Percentiles rank a stretch among this genome's conserved stretches.
These are phyloP conservation scores for Pelargonium nanum DNA, from an alignment of 345 rosid species.

Conservation along the genomic window DNA sequence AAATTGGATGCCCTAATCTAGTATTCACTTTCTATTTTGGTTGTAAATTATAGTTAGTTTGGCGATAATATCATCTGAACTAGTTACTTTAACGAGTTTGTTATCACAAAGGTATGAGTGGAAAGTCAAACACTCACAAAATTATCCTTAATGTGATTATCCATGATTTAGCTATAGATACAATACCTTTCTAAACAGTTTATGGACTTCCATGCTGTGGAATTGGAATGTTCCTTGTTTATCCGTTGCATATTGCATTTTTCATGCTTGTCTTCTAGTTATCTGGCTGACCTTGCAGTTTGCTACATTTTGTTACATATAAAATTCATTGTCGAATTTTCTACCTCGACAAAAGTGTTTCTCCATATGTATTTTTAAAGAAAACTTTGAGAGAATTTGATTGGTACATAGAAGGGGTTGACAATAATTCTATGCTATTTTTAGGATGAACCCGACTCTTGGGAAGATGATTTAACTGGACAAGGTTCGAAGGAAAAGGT, in stretches of 20 bases:
- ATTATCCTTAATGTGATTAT: not conserved
- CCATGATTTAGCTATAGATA: not conserved
- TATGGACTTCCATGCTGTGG: not conserved
- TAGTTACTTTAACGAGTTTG: not conserved
- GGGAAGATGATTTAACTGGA: constrained; percentile 55
- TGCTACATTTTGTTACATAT: not conserved
- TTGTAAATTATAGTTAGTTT: not conserved
- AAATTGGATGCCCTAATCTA: not conserved
- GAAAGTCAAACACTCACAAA: not conserved
- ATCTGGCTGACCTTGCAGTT: not conserved
- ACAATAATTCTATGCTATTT: constrained; percentile 6
- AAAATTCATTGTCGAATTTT: not conserved
- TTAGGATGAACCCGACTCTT: constrained; percentile 53
- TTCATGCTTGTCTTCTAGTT: not conserved
- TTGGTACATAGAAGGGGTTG: not conserved
- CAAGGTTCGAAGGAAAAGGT: constrained; percentile 40
- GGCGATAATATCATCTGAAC: not conserved
- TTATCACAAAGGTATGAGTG: not conserved
- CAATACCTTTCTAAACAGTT: not conserved
- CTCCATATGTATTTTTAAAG: not conserved
- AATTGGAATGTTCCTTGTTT: too few species aligned
- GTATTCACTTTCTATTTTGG: not conserved
- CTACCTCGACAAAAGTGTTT: not conserved
- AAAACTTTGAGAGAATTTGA: too few species aligned
- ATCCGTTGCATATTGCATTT: not conserved